phyloP scores from a whole-genome alignment of 2,329 filamentous ascomycete species.

The Sporothrix phasma region DNA sequence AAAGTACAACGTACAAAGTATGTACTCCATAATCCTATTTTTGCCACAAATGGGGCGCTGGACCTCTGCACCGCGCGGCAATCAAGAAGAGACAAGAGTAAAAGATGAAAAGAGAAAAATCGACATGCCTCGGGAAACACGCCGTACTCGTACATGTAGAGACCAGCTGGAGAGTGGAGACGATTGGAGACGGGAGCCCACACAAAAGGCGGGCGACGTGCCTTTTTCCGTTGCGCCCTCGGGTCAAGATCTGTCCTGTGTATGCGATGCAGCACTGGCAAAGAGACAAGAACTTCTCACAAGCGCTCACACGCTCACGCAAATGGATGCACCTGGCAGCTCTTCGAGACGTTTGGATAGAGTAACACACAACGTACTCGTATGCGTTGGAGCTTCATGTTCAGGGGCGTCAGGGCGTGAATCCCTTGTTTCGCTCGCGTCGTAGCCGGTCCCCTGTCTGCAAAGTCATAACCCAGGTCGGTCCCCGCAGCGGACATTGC shows the following conservation, averaged over 20 bases:
- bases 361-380: no score
- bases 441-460: not conserved
- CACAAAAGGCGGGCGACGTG: not conserved
- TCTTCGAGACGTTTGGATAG: not conserved
- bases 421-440: not conserved
- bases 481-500: constrained; percentile 15
- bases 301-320: not conserved
- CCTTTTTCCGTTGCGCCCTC: not conserved
- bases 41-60: not conserved
- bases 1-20: no score
- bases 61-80: not conserved
- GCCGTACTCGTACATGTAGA: no score
- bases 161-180: not conserved
- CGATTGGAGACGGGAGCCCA: not conserved
- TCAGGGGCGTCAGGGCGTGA: not conserved
- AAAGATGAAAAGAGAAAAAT: not conserved
- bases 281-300: not conserved
- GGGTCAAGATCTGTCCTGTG: not conserved
- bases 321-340: not conserved
- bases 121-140: not conserved
- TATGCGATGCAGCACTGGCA: not conserved
- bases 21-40: no score
- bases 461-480: not conserved
- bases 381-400: not conserved
- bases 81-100: not conserved